phyloP scores from a whole-genome alignment of 352 stramenopile genomes.

The Plasmopara muralis region DNA sequence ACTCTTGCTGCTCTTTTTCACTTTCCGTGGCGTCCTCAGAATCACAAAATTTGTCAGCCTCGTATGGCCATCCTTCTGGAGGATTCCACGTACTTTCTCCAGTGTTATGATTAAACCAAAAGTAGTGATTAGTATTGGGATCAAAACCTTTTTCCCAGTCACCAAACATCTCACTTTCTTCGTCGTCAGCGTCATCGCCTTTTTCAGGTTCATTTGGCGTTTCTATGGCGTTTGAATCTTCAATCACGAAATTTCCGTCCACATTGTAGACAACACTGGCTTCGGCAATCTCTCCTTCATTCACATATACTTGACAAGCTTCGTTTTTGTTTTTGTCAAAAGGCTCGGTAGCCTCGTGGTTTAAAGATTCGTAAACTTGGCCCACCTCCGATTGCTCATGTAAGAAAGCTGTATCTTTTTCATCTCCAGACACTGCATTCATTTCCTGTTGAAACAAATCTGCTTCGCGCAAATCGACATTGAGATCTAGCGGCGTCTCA shows the following conservation, averaged over 20 bases:
- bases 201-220: slow-evolving; percentile 25
- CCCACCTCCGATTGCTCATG: slow-evolving; percentile 1
- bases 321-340: too few species aligned
- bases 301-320: not conserved
- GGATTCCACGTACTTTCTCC: slow-evolving; percentile 75
- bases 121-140: slow-evolving; percentile 75
- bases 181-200: slow-evolving; percentile 57
- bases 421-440: slow-evolving; percentile 13
- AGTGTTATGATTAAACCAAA: slow-evolving; percentile 84
- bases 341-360: not conserved
- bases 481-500: slow-evolving; percentile 6
- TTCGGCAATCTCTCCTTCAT: slow-evolving; percentile 2
- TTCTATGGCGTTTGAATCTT: slow-evolving; percentile 9
- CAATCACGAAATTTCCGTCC: slow-evolving; percentile 5
- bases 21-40: slow-evolving; percentile 19
- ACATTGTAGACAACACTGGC: slow-evolving; percentile 5
- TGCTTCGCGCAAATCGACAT: slow-evolving; percentile 1
- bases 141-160: slow-evolving; percentile 86
- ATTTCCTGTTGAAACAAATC: slow-evolving; percentile 21
- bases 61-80: slow-evolving; percentile 68
- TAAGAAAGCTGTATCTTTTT: slow-evolving; percentile 5
- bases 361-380: slow-evolving; percentile 9
- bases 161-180: slow-evolving; percentile 67
- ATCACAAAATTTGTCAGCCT: slow-evolving; percentile 61
- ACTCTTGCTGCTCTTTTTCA: slow-evolving; percentile 17